Conservation (phyloP, 2,329 filamentous ascomycete genomes). For the Phialocephala sp. region DNA sequence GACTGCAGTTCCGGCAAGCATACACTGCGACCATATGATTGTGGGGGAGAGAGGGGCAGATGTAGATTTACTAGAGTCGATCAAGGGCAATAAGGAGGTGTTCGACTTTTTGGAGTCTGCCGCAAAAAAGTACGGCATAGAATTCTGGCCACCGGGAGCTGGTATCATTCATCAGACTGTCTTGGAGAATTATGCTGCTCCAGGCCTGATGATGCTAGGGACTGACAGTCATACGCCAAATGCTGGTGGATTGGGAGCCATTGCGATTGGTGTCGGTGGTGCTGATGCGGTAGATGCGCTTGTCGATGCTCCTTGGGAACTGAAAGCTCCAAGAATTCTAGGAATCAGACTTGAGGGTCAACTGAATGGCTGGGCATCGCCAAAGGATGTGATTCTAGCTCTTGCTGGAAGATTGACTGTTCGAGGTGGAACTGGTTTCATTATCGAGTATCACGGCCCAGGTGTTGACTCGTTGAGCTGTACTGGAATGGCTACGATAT, state of each 20-base stretch:
- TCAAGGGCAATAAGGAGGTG: constrained; percentile 92
- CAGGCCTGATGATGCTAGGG: constrained; percentile 97
- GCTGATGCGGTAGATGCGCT: constrained; percentile 97
- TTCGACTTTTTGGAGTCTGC: constrained; percentile 97
- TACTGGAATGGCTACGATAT: constrained; percentile 91
- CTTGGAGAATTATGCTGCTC: constrained; percentile 89
- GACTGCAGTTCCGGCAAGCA: constrained; percentile 93
- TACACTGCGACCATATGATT: constrained; percentile 99
- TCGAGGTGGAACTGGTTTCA: constrained; percentile 88
- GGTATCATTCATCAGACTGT: constrained; percentile 98
- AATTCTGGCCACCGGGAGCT: constrained; percentile 93
- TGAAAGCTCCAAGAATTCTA: constrained; percentile 90
- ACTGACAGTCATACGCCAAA: constrained; percentile 98
- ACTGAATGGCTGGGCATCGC: constrained; percentile 88
- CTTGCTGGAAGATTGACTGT: constrained; percentile 91
- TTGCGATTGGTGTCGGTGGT: constrained; percentile 96
- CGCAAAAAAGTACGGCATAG: constrained; percentile 87
- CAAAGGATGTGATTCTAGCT: constrained; percentile 93
- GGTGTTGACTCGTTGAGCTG: constrained; percentile 88
- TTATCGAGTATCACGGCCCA: constrained; percentile 92
- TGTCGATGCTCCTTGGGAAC: constrained; percentile 95
- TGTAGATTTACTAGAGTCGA: constrained; percentile 81
- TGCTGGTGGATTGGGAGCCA: constrained; percentile 89
- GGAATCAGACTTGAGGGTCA: constrained; percentile 84
- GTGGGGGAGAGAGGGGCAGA: constrained; percentile 91